phyloP scores from a whole-genome alignment of 176 grass and related monocot species.

The Poa pratensis region DNA sequence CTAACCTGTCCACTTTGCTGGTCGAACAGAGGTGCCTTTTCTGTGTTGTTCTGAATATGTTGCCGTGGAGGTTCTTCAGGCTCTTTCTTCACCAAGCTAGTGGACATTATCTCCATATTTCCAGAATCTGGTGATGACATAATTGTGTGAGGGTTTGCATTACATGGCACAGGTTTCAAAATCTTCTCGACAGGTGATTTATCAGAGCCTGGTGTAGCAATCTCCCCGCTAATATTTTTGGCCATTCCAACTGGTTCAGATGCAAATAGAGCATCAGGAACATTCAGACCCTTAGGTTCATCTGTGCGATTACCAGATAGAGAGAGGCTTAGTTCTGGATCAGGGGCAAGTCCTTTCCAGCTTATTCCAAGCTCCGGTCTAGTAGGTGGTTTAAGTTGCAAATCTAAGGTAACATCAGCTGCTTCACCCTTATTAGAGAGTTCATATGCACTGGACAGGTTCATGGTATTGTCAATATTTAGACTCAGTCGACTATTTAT shows the following conservation, averaged over 20 bases:
- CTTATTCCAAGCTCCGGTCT: constrained; percentile 59
- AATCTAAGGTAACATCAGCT: constrained; percentile 64
- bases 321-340: constrained; percentile 57
- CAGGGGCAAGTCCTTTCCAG: constrained; percentile 60
- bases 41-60: constrained; percentile 21
- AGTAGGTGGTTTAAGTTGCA: constrained; percentile 64
- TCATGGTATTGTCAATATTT: constrained; percentile 38
- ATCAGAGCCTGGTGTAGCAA: constrained; percentile 18
- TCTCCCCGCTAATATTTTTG: constrained; percentile 27
- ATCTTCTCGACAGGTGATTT: constrained; percentile 35
- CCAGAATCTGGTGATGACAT: constrained; percentile 27
- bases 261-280: constrained; percentile 32
- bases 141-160: constrained; percentile 33
- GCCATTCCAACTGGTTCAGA: constrained; percentile 32
- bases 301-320: constrained; percentile 48
- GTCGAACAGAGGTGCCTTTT: constrained; percentile 26
- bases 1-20: constrained; percentile 23
- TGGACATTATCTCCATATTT: constrained; percentile 19
- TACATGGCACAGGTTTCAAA: constrained; percentile 1
- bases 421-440: constrained; percentile 30
- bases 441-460: constrained; percentile 23
- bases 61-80: constrained; percentile 39
- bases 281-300: constrained; percentile 14
- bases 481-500: neutral
- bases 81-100: constrained; percentile 51